Percentiles rank a stretch among this genome's conserved stretches.
Evolutionary conservation across 306 rosid genomes (phyloP).

Genomic region (Trifolium subterraneum): DNA sequence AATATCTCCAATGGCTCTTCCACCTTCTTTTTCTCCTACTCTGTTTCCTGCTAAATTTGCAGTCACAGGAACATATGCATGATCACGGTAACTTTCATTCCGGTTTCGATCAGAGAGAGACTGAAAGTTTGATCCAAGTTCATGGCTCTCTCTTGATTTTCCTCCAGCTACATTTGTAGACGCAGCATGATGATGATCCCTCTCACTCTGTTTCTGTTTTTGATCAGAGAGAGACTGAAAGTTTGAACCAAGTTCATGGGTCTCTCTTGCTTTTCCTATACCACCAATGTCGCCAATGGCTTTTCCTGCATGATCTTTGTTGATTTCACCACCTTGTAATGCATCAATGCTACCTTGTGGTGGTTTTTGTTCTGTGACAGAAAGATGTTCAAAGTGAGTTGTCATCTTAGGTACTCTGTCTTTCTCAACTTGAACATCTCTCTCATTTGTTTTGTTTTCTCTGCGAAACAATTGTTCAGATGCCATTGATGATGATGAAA

Average conservation of each 20-base stretch:
- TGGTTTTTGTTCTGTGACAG: conserved; percentile 39
- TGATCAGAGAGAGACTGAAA: conserved; percentile 59
- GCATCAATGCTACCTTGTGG: conserved; percentile 42
- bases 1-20: conserved; percentile 42
- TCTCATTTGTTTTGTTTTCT: conserved; percentile 53
- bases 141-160: conserved; percentile 45
- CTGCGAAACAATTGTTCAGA: conserved; percentile 57
- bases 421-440: conserved; percentile 48
- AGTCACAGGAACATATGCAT: neutral
- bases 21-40: neutral
- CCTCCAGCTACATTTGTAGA: too few species aligned
- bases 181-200: too few species aligned
- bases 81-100: neutral
- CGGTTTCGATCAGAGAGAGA: conserved; percentile 29
- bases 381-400: conserved; percentile 61
- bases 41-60: neutral
- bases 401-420: conserved; percentile 63
- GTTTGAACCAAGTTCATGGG: conserved; percentile 42
- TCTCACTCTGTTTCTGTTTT: too few species aligned
- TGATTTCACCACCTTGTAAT: conserved; percentile 28
- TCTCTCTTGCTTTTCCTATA: conserved; percentile 44
- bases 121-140: conserved; percentile 48
- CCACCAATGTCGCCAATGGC: conserved; percentile 47
- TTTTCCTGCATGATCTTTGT: conserved; percentile 38
- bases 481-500: conserved; percentile 50